Base-by-base conservation (phyloP, 306 rosid genomes). In the Ceratonia siliqua region DNA sequence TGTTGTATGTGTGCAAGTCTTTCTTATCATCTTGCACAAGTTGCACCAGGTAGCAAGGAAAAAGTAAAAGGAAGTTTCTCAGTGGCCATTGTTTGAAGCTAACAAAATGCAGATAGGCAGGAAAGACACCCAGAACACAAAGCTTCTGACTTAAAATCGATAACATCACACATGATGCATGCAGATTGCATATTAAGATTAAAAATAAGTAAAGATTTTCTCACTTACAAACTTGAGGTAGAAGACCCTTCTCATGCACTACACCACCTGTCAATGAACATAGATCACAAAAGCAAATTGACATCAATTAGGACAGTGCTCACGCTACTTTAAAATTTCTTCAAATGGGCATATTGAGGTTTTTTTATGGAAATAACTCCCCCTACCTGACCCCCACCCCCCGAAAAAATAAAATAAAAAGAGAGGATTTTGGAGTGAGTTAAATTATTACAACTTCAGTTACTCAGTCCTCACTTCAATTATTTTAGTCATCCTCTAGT, bases 181-280 rank as follows among this genome's bases (percentile, higher is more conserved):
- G 61, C 21, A 49, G 33, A 75, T 39, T 30, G 57, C 56, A 50
- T 9, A 68, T 32, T 49, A 24, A 66, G 66, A 68, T 66, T 7
- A 55, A n/a, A 55, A 66, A 68, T 50, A 38, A 46, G 46, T 21
- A 39, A n/a, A 25, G 56, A 30, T 17, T 62, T 79, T 54, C 62
- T 52, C 61, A 86, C 97, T 91, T 83, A 93, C 98, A 79, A 63
- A 62, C 74, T 83, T 93, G 98, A 35, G 98, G 85, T 27, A 93
- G 80, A 78, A 93, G 97, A 38, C 98, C 98, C 82, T 90, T 93
- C 85, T 90, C 97, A 76, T 93, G 98, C 67, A 93, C 98, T 68
- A 89, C 73, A 36, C 97, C 98, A 25, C 98, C 98, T 93, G 89
- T 46, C 68, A 81, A 49, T 13, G 50, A 65, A 38, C 77, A 81